Evolutionary conservation across 495 filamentous ascomycete genomes (phyloP), one percentile per base, ranked within the genome.

Genomic region (Neurospora sp.): DNA sequence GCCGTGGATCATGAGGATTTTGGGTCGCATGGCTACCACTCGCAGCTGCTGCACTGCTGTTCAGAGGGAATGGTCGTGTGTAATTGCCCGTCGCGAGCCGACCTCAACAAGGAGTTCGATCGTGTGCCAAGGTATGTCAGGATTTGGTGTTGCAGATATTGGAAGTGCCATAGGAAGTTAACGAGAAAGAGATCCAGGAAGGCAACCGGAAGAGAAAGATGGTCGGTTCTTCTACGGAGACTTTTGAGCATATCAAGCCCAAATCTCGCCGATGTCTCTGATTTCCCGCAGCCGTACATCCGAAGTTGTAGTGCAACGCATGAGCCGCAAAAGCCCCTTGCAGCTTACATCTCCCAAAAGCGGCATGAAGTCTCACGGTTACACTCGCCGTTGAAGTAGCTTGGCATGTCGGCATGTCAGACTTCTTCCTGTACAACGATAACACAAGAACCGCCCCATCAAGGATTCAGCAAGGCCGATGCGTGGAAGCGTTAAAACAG

Each of bases 1-100:
- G 72, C 78, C 78, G 75, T 79, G 76, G 48, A 79, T 75, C 73
- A 75, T 75, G 38, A 79, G 74, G 41, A 79, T 74, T 69, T 72
- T 78, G n/a, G 77, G 76, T 44, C 68, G 73, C 68, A 65, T 69
- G 38, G 10, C 44, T 4, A 17, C 14, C 6, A 0, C 3, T 31
- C 1, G 27, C 22, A 35, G 14, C 22, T 61, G 0, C 2, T 31
- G 22, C 9, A 0, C 27, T 31, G 3, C 27, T 3, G 27, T 31
- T 0, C 0, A 8, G 5, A 7, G 5, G 0, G 1, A 61, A 1
- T 14, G 48, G 48, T 16, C 20, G 12, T 61, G 27, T 8, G 53
- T 8, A 3, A 5, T 12, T 27, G 27, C 22, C 0, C 14, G 12
- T 35, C 14, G 14, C 53, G 12, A 16, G 27, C 14, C 12, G 12